A percentile compares a stretch with the other conserved stretches of the same genome.
These are phyloP conservation scores for Ceratobasidium sp. DNA, from an alignment of 1,284 basidiomycete species.

Conservation along the genomic window DNA sequence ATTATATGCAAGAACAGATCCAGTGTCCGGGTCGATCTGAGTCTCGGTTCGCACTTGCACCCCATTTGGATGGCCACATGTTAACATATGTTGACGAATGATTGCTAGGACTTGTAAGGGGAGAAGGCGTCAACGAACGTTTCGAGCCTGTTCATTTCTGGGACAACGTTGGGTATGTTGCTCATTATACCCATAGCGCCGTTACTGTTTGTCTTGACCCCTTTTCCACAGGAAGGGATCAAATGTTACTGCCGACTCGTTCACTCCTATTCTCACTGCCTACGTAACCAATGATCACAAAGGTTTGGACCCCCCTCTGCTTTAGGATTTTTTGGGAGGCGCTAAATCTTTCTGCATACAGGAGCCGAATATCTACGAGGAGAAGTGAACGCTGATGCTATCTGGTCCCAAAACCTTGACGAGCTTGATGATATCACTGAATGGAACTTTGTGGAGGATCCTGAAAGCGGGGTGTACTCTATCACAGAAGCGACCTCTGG, in stretches of 20 bases:
- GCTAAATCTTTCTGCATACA: not conserved
- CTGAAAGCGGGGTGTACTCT: slow-evolving; percentile 9
- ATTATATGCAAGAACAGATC: slow-evolving; percentile 3
- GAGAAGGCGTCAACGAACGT: not conserved
- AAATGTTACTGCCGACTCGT: not conserved
- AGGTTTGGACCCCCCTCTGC: not conserved
- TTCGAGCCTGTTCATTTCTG: not conserved
- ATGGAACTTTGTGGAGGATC: slow-evolving; percentile 42
- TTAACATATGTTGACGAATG: not conserved
- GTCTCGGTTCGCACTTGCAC: not conserved
- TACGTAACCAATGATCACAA: not conserved
- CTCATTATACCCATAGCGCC: too few species aligned
- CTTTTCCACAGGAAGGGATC: not conserved
- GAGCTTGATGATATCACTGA: slow-evolving; percentile 29
- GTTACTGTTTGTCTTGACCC: too few species aligned
- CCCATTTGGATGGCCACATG: not conserved
- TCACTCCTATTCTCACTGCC: slow-evolving; percentile 5
- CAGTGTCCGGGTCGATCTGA: not conserved
- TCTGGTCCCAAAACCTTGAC: slow-evolving; percentile 33
- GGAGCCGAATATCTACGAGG: slow-evolving; percentile 19
- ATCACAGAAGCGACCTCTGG: slow-evolving; percentile 4
- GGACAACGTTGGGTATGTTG: not conserved
- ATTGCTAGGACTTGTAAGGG: not conserved
- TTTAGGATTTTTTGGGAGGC: not conserved
- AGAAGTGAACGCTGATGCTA: slow-evolving; percentile 34